Evolutionary conservation across 345 rosid species (phyloP).

Genomic region (Eucalyptus sp.): DNA sequence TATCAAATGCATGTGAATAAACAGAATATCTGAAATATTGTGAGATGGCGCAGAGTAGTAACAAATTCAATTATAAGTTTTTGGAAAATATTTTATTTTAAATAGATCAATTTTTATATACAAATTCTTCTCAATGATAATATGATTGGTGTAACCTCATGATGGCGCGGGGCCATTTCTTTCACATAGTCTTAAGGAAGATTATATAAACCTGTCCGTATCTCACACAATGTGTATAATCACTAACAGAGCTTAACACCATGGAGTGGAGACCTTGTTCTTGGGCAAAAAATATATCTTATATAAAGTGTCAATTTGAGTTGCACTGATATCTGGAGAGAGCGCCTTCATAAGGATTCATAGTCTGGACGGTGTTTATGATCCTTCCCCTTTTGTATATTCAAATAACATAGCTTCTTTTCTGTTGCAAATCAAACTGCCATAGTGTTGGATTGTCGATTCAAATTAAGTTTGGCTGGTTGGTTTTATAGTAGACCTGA

Average conservation of each 20-base stretch:
- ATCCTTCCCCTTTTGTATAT: not conserved
- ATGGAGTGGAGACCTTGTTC: not conserved
- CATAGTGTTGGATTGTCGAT: not conserved
- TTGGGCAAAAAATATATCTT: not conserved
- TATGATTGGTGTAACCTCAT: not conserved
- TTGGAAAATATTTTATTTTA: not conserved
- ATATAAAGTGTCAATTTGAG: not conserved
- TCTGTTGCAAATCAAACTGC: not conserved
- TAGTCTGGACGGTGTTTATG: not conserved
- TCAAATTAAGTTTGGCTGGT: not conserved
- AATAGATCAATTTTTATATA: not conserved
- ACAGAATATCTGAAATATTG: not conserved
- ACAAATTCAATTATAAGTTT: not conserved
- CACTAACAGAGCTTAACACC: not conserved
- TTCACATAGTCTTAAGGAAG: not conserved
- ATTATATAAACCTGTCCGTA: not conserved
- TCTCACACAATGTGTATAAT: not conserved
- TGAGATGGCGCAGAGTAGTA: not conserved
- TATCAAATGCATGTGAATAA: not conserved
- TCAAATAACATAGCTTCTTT: not conserved
- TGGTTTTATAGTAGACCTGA: not conserved
- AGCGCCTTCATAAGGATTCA: not conserved
- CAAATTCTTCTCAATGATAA: not conserved
- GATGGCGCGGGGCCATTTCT: not conserved
- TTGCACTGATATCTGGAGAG: not conserved